Evolutionary conservation across 2,329 filamentous ascomycete species (phyloP).

Genomic region (Raffaelea deltoideospora): DNA sequence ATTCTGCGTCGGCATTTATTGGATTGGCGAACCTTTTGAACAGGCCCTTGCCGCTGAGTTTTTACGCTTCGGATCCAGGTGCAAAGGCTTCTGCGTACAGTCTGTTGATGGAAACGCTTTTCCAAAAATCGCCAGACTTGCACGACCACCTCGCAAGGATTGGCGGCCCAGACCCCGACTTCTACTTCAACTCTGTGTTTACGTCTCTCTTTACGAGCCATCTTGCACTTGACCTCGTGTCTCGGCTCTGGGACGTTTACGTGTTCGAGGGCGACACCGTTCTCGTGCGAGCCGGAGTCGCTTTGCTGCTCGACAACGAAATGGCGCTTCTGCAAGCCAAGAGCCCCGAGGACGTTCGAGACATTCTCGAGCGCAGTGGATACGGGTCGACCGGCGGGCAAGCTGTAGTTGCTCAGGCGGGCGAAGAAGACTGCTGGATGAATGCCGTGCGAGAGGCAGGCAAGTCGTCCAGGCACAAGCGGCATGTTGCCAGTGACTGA

Average conservation of each 20-base stretch:
- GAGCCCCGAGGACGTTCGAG: conserved; percentile 26
- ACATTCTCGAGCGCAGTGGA: conserved; percentile 17
- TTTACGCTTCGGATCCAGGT: conserved; percentile 55
- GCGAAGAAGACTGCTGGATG: conserved; percentile 35
- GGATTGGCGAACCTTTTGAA: conserved; percentile 65
- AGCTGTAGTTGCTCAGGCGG: conserved; percentile 23
- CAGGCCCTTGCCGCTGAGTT: conserved; percentile 57
- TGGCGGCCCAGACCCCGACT: conserved; percentile 28
- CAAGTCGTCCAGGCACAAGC: too few species aligned
- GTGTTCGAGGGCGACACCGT: conserved; percentile 67
- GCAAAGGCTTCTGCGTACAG: conserved; percentile 56
- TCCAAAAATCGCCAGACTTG: conserved; percentile 47
- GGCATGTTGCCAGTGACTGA: too few species aligned
- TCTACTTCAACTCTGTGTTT: conserved; percentile 46
- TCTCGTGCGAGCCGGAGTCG: conserved; percentile 56
- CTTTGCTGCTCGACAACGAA: conserved; percentile 41
- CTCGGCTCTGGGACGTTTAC: conserved; percentile 67
- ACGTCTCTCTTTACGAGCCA: conserved; percentile 47
- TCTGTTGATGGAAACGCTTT: conserved; percentile 50
- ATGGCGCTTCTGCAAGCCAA: conserved; percentile 33
- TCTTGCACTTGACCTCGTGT: conserved; percentile 53
- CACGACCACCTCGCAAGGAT: conserved; percentile 46
- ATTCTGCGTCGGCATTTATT: conserved; percentile 49
- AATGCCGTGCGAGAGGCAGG: conserved; percentile 23
- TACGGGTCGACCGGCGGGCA: conserved; percentile 11